A percentile compares a stretch with the other conserved stretches of the same genome.
These are phyloP conservation scores for Marasmius tenuissimus DNA, from an alignment of 1,284 basidiomycete species.

Conservation along the genomic window DNA sequence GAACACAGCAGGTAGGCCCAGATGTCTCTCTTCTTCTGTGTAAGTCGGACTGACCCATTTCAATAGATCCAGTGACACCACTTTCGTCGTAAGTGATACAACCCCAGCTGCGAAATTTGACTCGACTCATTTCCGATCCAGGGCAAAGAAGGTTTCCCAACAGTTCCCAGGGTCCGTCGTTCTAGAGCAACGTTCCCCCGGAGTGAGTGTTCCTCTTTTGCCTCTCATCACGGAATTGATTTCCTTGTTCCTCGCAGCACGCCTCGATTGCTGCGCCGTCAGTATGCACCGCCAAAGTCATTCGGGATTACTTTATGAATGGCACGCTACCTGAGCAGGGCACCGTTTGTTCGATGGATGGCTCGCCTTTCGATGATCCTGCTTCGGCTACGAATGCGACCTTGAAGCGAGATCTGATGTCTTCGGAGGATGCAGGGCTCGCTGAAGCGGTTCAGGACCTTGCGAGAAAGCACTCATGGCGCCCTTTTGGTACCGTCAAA, in stretches of 20 bases:
- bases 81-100: neutral
- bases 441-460: too few relatives aligned
- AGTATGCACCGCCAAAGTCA: constrained; percentile 6
- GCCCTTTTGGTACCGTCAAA: too few relatives aligned
- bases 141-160: constrained; percentile 8
- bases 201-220: neutral
- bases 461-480: too few relatives aligned
- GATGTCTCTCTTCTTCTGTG: neutral
- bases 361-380: neutral
- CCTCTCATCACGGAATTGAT: neutral
- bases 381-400: too few relatives aligned
- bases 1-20: constrained; percentile 12
- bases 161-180: constrained; percentile 15
- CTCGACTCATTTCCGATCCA: neutral
- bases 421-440: too few relatives aligned
- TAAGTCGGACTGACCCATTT: neutral
- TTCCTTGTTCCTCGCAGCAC: constrained; percentile 5
- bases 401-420: too few relatives aligned
- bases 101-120: neutral
- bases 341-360: constrained; percentile 12
- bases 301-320: constrained; percentile 15
- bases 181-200: constrained; percentile 14
- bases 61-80: constrained; percentile 10
- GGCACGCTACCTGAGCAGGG: constrained; percentile 12
- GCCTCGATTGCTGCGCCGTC: constrained; percentile 15